Evolutionary conservation across 495 filamentous ascomycete species (phyloP), one percentile per base, ranked within the genome.

Genomic region (Trichoderma orchidacearum): DNA sequence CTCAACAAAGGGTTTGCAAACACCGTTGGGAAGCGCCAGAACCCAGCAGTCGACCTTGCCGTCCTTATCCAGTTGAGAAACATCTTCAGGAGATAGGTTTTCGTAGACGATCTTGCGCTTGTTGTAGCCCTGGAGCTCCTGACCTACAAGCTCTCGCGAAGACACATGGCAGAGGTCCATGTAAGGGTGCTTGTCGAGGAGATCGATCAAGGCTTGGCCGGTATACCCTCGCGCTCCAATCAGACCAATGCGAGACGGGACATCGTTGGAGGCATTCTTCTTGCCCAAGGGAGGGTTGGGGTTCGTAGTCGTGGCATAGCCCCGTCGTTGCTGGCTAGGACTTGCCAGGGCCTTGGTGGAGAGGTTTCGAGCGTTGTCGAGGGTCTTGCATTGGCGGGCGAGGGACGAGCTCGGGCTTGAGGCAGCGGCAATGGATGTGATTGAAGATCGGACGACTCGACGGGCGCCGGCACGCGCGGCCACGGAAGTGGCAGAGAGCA

Each of bases 11-110:
- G 93, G 93, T 73, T 92, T 89, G 79, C 90, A 96, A 56, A 98
- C 90, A 52, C 93, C 93, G 64, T 98, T 98, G 12, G 93, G 93
- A 28, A 98, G 80, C 34, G 93, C 93, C 90, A 97, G 95, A 31
- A 98, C 89, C 90, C 90, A 97, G 73, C 90, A 94, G 75, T 98
- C 93, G 55, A 98, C 88, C 54, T 93, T 85, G n/a, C 86, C 86
- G 41, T 85, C 85, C 65, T 87, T 83, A 61, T 91, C 89, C 89
- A 96, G 94, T 55, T 84, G 82, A 54, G 87, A 83, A 23, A 96
- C 86, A 65, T 96, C 92, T 54, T 98, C 93, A 36, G 89, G 79
- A 60, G 81, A 83, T 31, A 97, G 77, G 68, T 92, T 95, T 74
- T 95, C 89, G 68, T 97, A 98, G 61, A 80, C 87, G 54, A 97